Base-by-base conservation (phyloP, 306 rosid genomes). In the Prunus mongolica region DNA sequence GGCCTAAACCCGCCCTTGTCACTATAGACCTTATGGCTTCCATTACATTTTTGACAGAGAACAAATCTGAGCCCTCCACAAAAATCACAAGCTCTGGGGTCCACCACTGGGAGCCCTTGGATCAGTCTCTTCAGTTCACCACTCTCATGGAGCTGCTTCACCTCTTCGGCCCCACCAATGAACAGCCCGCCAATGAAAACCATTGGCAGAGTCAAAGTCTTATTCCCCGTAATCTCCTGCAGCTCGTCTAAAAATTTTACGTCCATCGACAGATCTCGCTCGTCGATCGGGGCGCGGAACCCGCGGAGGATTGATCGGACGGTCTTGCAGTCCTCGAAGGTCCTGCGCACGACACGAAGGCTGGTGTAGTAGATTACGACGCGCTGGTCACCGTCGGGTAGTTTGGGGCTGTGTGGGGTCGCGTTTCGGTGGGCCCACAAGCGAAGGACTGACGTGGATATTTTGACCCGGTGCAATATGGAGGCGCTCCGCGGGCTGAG, bases 241-340 rank as follows among this genome's bases (percentile, higher is more conserved):
- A 94, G 77, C 78, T 94, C 97, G 51, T 85, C 76, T 25, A 85
- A 80, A 61, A 79, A 92, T 32, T 70, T 67, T 0, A 82, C 78
- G 80, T 92, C 98, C 77, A 94, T 86, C 9, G 95, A 89, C 38
- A 94, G 84, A 60, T 94, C 98, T 24, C 98, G 91, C 67, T 92
- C 96, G 87, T 94, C 98, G 58, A 92, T 55, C 8, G 87, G 82
- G 54, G 88, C 88, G 6, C 76, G 75, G 67, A 89, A 89, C 16
- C 88, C 84, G 1, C 79, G 86, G 60, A 94, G 89, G 30, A 94
- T 92, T 1, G 95, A 89, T 27, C 86, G 82, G 65, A 89, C 92
- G 72, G 76, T 72, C 25, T 86, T 74, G 76, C 96, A 90, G 74
- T 92, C 93, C 67, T 90, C 91, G 89, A 76, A 88, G 67, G 98